Conservation (phyloP, 2,329 filamentous ascomycete genomes). For the Scytalidium lignicola region DNA sequence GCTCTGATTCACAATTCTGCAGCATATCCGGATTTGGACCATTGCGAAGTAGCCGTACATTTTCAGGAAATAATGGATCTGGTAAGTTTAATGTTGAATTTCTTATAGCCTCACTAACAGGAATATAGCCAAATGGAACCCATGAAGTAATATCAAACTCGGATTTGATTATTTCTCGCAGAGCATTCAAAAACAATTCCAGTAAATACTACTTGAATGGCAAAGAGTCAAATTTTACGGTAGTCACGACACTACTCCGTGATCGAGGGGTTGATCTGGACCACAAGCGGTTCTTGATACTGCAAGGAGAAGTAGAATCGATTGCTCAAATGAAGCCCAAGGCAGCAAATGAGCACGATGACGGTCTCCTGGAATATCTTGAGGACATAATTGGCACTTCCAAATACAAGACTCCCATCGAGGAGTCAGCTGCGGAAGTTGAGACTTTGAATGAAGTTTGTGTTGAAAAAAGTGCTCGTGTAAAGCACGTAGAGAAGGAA, state of each 20-base stretch:
- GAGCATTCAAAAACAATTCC: constrained; percentile 94
- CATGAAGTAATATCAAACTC: constrained; percentile 78
- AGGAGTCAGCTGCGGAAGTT: constrained; percentile 85
- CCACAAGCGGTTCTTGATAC: constrained; percentile 94
- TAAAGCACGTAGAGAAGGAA: constrained; percentile 97
- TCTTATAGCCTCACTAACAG: constrained; percentile 6
- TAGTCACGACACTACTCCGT: constrained; percentile 80
- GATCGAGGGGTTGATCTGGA: constrained; percentile 91
- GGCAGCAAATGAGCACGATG: constrained; percentile 89
- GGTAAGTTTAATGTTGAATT: constrained; percentile 37
- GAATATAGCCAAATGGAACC: constrained; percentile 58
- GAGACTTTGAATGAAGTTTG: constrained; percentile 93
- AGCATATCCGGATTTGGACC: constrained; percentile 74
- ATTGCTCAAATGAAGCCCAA: constrained; percentile 99
- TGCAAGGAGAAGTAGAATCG: constrained; percentile 96
- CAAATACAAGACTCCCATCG: constrained; percentile 95
- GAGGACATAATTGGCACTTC: constrained; percentile 99
- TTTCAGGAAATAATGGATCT: constrained; percentile 94
- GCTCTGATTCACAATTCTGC: constrained; percentile 97
- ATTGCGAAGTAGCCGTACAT: constrained; percentile 93
- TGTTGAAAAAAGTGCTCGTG: constrained; percentile 87
- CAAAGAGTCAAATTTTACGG: constrained; percentile 84
- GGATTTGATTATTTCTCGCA: constrained; percentile 79
- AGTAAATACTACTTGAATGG: constrained; percentile 98
- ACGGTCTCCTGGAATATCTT: constrained; percentile 91